These are phyloP conservation scores for Fusarium vanettenii DNA, from an alignment of 2,329 filamentous ascomycete species.

Conservation along the genomic window DNA sequence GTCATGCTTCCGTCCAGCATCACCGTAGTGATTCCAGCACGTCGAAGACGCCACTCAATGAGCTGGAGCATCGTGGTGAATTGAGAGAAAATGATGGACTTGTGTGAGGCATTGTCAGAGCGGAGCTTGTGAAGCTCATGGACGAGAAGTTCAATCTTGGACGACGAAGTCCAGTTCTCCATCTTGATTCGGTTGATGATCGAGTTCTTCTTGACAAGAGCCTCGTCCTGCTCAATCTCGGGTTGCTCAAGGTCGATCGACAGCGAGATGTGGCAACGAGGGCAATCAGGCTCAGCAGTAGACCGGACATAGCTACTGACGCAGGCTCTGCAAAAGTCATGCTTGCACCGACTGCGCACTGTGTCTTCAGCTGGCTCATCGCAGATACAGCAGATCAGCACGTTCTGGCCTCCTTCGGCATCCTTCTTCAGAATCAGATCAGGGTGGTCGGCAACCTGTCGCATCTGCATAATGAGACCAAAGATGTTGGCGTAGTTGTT, in stretches of 20 bases:
- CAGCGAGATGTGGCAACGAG: constrained; percentile 89
- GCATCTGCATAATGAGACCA: constrained; percentile 99
- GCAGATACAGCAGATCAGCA: constrained; percentile 93
- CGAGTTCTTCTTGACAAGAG: constrained; percentile 89
- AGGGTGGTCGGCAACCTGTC: constrained; percentile 95
- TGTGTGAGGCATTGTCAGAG: constrained; percentile 92
- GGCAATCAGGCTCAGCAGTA: constrained; percentile 83
- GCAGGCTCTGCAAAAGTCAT: constrained; percentile 71
- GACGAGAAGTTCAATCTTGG: constrained; percentile 96
- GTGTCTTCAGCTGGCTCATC: constrained; percentile 97
- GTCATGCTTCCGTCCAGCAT: constrained; percentile 99
- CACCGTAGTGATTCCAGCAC: constrained; percentile 97
- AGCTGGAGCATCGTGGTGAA: constrained; percentile 98
- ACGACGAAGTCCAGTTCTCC: constrained; percentile 98
- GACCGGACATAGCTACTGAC: constrained; percentile 73
- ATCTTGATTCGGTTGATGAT: constrained; percentile 99
- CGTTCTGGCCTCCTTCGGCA: constrained; percentile 85
- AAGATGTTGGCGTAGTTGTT: constrained; percentile 99
- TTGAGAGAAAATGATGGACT: constrained; percentile 97
- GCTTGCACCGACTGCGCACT: constrained; percentile 89
- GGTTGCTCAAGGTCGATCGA: constrained; percentile 95
- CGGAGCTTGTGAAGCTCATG: constrained; percentile 93
- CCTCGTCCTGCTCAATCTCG: constrained; percentile 92
- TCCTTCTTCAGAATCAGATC: constrained; percentile 94
- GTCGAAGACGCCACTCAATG: constrained; percentile 94